Evolutionary conservation across 1,284 basidiomycete species (phyloP).

Genomic region (Austroboletus novae-zelandiae): DNA sequence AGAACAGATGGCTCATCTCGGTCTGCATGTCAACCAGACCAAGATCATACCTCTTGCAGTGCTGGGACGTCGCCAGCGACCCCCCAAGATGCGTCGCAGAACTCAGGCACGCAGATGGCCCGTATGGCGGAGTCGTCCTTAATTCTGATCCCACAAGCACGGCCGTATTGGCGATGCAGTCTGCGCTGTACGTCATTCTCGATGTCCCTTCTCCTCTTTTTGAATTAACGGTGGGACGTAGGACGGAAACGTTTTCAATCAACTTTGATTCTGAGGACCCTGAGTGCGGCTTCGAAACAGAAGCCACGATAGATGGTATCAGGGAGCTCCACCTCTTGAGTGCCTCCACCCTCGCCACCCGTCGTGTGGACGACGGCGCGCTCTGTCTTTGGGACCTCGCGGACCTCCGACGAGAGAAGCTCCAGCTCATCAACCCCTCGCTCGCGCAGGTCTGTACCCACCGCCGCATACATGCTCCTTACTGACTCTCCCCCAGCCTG

Average conservation of each 20-base stretch:
- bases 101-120: constrained; percentile 30
- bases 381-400: constrained; percentile 27
- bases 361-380: constrained; percentile 27
- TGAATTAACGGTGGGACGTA: neutral
- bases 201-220: neutral
- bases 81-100: constrained; percentile 38
- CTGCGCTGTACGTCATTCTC: constrained; percentile 33
- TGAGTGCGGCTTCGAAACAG: constrained; percentile 36
- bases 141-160: constrained; percentile 35
- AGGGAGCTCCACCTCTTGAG: constrained; percentile 35
- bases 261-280: constrained; percentile 29
- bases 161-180: constrained; percentile 40
- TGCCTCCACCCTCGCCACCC: constrained; percentile 38
- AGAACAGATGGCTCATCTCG: constrained; percentile 44
- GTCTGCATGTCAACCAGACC: constrained; percentile 32
- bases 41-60: constrained; percentile 42
- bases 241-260: constrained; percentile 24
- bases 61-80: constrained; percentile 46
- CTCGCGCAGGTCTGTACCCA: constrained; percentile 18
- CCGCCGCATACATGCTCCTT: neutral
- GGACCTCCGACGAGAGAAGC: constrained; percentile 19
- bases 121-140: constrained; percentile 40
- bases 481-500: constrained; percentile 8
- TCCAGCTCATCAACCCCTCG: constrained; percentile 28
- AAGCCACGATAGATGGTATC: constrained; percentile 33